A percentile compares a stretch with the other conserved stretches of the same genome.
phyloP scores from a whole-genome alignment of 768 basidiomycete genomes.

The Psilocybe sp. region DNA sequence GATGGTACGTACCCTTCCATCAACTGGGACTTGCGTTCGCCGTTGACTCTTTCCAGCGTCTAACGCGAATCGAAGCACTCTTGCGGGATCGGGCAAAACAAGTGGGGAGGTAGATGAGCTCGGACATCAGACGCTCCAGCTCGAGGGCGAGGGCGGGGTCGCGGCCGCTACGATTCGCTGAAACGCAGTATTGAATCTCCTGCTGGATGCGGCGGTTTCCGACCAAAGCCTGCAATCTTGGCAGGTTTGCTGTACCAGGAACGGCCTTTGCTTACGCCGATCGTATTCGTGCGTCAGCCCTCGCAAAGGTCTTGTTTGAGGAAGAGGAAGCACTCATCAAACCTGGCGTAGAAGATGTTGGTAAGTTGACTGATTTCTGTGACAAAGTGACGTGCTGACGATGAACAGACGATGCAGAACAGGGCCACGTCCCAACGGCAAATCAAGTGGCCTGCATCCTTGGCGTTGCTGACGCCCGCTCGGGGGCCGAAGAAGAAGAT shows the following conservation, averaged over 20 bases:
- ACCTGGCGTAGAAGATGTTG: conserved; percentile 47
- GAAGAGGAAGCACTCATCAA: conserved; percentile 61
- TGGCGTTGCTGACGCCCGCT: conserved; percentile 31
- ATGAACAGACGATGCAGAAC: conserved; percentile 41
- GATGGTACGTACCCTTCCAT: too few relatives aligned
- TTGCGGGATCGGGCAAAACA: too few relatives aligned
- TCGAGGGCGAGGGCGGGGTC: conserved; percentile 20
- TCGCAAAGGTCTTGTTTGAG: conserved; percentile 50
- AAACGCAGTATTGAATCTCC: conserved; percentile 7
- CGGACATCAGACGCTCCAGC: too few relatives aligned
- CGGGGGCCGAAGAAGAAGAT: conserved; percentile 25
- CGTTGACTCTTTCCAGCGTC: too few relatives aligned
- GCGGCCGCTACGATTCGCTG: conserved; percentile 12
- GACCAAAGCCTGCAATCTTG: conserved; percentile 38
- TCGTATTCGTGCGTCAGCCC: conserved; percentile 64
- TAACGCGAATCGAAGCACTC: too few relatives aligned
- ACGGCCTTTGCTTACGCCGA: conserved; percentile 62
- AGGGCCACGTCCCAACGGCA: conserved; percentile 66
- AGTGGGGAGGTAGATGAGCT: too few relatives aligned
- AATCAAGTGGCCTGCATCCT: conserved; percentile 66
- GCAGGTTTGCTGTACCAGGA: conserved; percentile 55
- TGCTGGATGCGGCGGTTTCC: conserved; percentile 18
- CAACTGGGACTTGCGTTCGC: too few relatives aligned
- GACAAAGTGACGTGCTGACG: conserved; percentile 1
- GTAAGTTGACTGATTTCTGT: conserved; percentile 31